Conservation (phyloP, 805 yeast genomes). For the Nakazawaea holstii region DNA sequence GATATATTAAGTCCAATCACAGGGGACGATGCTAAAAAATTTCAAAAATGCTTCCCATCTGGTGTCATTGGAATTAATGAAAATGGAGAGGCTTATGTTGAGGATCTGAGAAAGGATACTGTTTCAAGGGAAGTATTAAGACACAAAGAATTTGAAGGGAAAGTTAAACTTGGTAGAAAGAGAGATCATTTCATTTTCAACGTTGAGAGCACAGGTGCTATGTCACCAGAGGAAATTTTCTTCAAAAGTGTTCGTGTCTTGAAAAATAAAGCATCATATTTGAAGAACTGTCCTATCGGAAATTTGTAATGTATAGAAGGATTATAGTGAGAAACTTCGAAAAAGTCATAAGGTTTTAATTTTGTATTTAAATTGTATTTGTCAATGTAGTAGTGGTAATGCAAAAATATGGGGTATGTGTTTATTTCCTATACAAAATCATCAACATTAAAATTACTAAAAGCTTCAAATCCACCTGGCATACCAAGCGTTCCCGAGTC, state of each 20-base stretch:
- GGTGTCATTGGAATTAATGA: slow-evolving; percentile 82
- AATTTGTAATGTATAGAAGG: slow-evolving; percentile 16
- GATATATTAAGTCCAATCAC: slow-evolving; percentile 67
- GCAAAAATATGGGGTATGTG: neutral
- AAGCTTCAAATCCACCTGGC: slow-evolving; percentile 11
- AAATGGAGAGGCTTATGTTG: slow-evolving; percentile 68
- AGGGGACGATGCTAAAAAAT: slow-evolving; percentile 72
- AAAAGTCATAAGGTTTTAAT: too few relatives aligned
- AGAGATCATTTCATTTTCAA: slow-evolving; percentile 93
- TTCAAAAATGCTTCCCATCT: slow-evolving; percentile 86
- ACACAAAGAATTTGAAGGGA: slow-evolving; percentile 84
- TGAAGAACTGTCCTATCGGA: slow-evolving; percentile 73
- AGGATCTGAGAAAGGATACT: slow-evolving; percentile 91
- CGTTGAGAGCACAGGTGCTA: slow-evolving; percentile 93
- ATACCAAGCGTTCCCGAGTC: neutral
- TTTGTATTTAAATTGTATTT: too few relatives aligned
- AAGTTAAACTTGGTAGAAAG: slow-evolving; percentile 85
- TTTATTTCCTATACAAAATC: neutral
- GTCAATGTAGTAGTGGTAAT: too few relatives aligned
- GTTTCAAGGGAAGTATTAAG: slow-evolving; percentile 95
- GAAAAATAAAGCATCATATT: slow-evolving; percentile 76
- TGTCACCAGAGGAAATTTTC: slow-evolving; percentile 95
- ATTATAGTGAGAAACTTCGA: too few relatives aligned
- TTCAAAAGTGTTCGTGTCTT: slow-evolving; percentile 83
- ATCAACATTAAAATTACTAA: slow-evolving; percentile 4